phyloP scores from a whole-genome alignment of 768 basidiomycete species.

The Amanita rimosa region DNA sequence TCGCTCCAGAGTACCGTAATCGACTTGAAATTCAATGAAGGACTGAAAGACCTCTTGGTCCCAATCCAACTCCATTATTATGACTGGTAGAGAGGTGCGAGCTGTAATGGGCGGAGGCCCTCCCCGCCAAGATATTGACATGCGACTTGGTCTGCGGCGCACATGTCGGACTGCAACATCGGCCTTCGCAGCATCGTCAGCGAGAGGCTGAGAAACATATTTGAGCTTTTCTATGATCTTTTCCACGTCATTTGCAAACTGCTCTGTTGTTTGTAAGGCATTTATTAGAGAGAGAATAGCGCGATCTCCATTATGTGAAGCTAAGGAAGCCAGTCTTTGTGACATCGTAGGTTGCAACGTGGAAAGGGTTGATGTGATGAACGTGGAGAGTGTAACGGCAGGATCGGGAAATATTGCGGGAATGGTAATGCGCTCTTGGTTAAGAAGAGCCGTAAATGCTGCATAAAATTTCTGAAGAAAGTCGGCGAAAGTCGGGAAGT shows the following conservation, averaged over 20 bases:
- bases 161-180: slow-evolving; percentile 16
- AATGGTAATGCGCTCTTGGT: slow-evolving; percentile 61
- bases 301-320: slow-evolving; percentile 49
- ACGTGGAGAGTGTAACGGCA: slow-evolving; percentile 58
- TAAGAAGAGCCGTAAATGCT: slow-evolving; percentile 53
- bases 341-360: slow-evolving; percentile 73
- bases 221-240: slow-evolving; percentile 69
- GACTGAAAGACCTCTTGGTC: slow-evolving; percentile 90
- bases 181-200: slow-evolving; percentile 14
- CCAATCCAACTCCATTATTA: slow-evolving; percentile 53
- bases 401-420: slow-evolving; percentile 87
- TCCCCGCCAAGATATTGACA: slow-evolving; percentile 55
- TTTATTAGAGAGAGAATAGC: slow-evolving; percentile 63
- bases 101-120: slow-evolving; percentile 18
- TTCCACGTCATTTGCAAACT: slow-evolving; percentile 65
- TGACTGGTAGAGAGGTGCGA: slow-evolving; percentile 12
- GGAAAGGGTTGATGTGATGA: slow-evolving; percentile 75
- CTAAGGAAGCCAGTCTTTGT: slow-evolving; percentile 63
- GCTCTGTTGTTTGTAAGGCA: slow-evolving; percentile 66
- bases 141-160: slow-evolving; percentile 48
- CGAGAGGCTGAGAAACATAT: slow-evolving; percentile 18
- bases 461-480: slow-evolving; percentile 73
- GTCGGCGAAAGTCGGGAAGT: slow-evolving; percentile 35
- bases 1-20: slow-evolving; percentile 73
- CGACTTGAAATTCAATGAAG: slow-evolving; percentile 82